phyloP scores from a whole-genome alignment of 129 eudicot species.

The Rutidosis leptorrhynchoides region DNA sequence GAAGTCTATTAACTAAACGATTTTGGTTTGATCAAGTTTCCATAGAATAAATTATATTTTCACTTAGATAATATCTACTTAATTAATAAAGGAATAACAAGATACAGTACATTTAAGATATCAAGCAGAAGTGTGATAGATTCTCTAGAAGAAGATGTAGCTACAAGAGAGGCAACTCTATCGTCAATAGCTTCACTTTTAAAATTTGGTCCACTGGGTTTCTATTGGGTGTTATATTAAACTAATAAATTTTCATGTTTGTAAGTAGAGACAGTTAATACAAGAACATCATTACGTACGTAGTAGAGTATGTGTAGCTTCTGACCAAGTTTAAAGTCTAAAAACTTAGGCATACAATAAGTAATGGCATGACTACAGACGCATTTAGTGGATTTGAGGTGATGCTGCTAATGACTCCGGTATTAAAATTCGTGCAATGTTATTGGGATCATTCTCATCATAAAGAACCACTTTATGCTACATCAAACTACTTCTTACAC shows the following conservation, averaged over 20 bases:
- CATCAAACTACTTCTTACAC: not conserved
- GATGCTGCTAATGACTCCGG: not conserved
- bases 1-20: no score
- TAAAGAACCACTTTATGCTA: slow-evolving; percentile 6
- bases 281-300: not conserved
- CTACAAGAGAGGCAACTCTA: no score
- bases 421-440: not conserved
- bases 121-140: not conserved
- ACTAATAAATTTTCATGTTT: no score
- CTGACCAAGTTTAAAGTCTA: not conserved
- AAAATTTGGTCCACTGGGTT: no score
- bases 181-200: not conserved
- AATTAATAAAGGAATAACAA: no score
- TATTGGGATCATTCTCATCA: not conserved
- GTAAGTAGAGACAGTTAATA: not conserved
- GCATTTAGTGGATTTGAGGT: not conserved
- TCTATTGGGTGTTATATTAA: not conserved
- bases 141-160: not conserved
- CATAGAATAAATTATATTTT: no score
- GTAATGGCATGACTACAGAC: not conserved
- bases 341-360: not conserved
- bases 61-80: no score
- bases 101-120: no score
- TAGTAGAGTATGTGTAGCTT: not conserved
- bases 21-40: no score